phyloP scores from a whole-genome alignment of 2,329 filamentous ascomycete genomes.

The Monilinia aucupariae region DNA sequence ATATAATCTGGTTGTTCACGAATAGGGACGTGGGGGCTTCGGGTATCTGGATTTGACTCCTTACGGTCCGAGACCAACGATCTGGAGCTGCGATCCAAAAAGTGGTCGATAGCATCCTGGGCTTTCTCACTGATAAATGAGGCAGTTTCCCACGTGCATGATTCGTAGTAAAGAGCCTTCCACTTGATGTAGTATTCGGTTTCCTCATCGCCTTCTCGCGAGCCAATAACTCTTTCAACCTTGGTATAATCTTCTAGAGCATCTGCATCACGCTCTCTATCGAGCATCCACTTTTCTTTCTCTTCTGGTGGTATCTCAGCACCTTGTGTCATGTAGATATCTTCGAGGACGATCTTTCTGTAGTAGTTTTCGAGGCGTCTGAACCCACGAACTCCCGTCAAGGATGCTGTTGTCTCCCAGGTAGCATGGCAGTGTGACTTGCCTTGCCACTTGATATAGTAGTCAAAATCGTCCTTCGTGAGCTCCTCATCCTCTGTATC shows the following conservation, averaged over 20 bases:
- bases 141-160: slow-evolving; percentile 87
- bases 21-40: slow-evolving; percentile 66
- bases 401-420: slow-evolving; percentile 76
- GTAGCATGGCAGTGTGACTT: slow-evolving; percentile 93
- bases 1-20: slow-evolving; percentile 81
- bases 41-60: slow-evolving; percentile 70
- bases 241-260: slow-evolving; percentile 84
- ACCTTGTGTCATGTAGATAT: slow-evolving; percentile 70
- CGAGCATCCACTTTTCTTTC: slow-evolving; percentile 90
- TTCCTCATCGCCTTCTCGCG: slow-evolving; percentile 71
- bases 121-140: slow-evolving; percentile 70
- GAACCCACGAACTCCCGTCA: slow-evolving; percentile 74
- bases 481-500: slow-evolving; percentile 52
- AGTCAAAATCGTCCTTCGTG: slow-evolving; percentile 76
- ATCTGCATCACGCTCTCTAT: slow-evolving; percentile 85
- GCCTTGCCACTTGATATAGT: slow-evolving; percentile 91
- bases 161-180: slow-evolving; percentile 90
- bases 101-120: slow-evolving; percentile 87
- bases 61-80: slow-evolving; percentile 74
- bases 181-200: slow-evolving; percentile 94
- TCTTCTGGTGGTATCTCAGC: slow-evolving; percentile 75
- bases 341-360: slow-evolving; percentile 72
- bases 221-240: slow-evolving; percentile 86
- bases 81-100: slow-evolving; percentile 74
- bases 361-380: slow-evolving; percentile 95